Base-by-base conservation (phyloP, 805 yeast genomes). In the Suhomyces emberorum region DNA sequence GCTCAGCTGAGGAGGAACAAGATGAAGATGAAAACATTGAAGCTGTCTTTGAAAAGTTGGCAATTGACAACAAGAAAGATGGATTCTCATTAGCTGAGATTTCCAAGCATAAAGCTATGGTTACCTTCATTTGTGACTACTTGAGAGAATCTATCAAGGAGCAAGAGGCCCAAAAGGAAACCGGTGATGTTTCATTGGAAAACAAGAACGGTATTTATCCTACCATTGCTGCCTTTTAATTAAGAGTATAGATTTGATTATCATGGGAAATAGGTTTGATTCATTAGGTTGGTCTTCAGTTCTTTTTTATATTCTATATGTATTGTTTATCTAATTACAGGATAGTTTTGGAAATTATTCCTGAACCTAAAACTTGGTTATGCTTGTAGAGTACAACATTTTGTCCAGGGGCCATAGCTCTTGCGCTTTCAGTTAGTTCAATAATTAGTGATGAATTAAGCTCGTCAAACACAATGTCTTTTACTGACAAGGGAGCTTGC, bases 371-470 rank as follows among this genome's bases (percentile, higher is more conserved):
- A 0, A 91, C 81, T 36, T 76, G 61, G 31, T 79, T 81, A 1
- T 72, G 76, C 27, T 73, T 61, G 56, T 89, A 93, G 4, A 91
- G 54, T 0, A 85, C 95, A 12, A 88, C 61, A 46, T 76, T 81
- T 56, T 91, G 98, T 0, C 98, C 98, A 0, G 89, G 86, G 0
- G 96, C 89, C 52, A 93, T 76, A 0, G 95, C 96, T 32, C 88
- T 62, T 22, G 76, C 75, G 20, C 64, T 57, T 1, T 66, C 60
- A 0, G 44, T 40, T 20, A 89, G 63, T 15, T 47, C 46, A 6
- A 86, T 55, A 1, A 41, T 14, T 7, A 30, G 30, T 7, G 30
- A 14, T n/a, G 24, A 38, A 2, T 70, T 15, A 1, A 31, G 37
- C 0, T 62, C 39, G 1, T 41, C 37, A n/a, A n/a, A n/a, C 4